Evolutionary conservation across 2,329 filamentous ascomycete genomes (phyloP), one percentile per base, ranked within the genome.

Genomic region (Epicoccum sorghinum): DNA sequence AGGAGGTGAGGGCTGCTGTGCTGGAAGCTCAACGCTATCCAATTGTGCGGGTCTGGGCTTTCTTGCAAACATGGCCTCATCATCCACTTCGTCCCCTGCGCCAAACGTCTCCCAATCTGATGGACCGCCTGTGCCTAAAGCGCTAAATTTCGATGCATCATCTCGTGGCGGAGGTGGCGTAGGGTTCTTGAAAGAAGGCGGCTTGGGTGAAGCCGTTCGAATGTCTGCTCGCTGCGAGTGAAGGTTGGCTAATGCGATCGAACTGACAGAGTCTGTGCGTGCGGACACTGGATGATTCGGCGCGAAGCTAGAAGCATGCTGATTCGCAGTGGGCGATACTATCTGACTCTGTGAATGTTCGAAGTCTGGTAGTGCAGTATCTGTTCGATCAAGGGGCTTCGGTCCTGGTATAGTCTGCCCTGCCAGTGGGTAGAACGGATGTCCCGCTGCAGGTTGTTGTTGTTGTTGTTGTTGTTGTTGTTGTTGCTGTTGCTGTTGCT

Each of bases 41-140:
- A 64, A 30, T 23, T 72, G 60, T 27, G 49, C 57, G 14, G 61
- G 52, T 35, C 59, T 40, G 3, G 56, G 42, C 37, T 59, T 61
- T 8, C 70, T 73, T n/a, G 47, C 61, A 48, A 71, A 74, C 6
- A 71, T 37, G 7, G 69, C 71, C 30, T 72, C 71, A 37, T 75
- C 72, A 33, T 75, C 72, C 30, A 74, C 65, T 38, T 74, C 72
- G 4, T 66, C 68, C 7, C 49, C 62, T 6, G 43, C 58, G 9
- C 71, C 71, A 57, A 75, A 68, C 30, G 66, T 72, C 42, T 75
- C 72, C 73, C 73, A 75, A 33, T 75, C 73, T 8, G 70, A 73
- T 4, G 73, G 73, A 2, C 68, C 70, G 6, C 73, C 73, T 37
- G 57, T 58, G 7, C 71, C 71, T 3, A 75, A 50, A 10, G 67